Conservation (phyloP, 2,329 filamentous ascomycete species). For the Arthrobotrys iridis region DNA sequence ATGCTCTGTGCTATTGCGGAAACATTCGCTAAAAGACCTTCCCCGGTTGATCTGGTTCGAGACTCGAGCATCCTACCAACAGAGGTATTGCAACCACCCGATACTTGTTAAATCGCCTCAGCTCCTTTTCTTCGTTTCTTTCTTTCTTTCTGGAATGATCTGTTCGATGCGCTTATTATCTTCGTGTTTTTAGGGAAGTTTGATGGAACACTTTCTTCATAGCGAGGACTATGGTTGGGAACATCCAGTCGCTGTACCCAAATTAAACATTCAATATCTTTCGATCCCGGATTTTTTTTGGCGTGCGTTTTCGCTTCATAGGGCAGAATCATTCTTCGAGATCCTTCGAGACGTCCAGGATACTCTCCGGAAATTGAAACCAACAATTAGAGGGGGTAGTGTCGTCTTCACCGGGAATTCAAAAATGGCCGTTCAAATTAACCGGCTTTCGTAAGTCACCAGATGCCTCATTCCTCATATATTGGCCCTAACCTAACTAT, state of each 20-base stretch:
- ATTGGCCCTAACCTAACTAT: conserved; percentile 48
- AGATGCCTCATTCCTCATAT: not conserved
- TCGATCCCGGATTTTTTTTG: conserved; percentile 97
- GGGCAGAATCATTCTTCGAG: conserved; percentile 90
- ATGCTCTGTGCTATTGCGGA: conserved; percentile 77
- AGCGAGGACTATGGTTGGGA: conserved; percentile 90
- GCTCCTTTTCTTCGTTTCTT: not conserved
- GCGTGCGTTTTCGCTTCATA: conserved; percentile 88
- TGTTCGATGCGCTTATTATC: no score
- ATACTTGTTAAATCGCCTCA: not conserved
- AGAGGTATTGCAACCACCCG: conserved; percentile 67
- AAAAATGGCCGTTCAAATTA: conserved; percentile 88
- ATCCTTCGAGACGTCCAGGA: conserved; percentile 91
- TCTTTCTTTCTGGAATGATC: no score
- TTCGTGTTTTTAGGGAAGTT: conserved; percentile 66
- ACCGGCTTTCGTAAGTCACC: conserved; percentile 73
- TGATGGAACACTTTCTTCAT: conserved; percentile 76
- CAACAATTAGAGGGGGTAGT: conserved; percentile 74
- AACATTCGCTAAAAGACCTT: conserved; percentile 78
- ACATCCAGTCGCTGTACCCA: conserved; percentile 86
- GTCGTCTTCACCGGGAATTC: conserved; percentile 81
- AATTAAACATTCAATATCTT: conserved; percentile 93
- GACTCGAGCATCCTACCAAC: conserved; percentile 82
- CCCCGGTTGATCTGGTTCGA: conserved; percentile 81
- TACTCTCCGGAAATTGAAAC: conserved; percentile 79